Evolutionary conservation across 306 rosid species (phyloP), one percentile per base, ranked within the genome.

Genomic region (Sophora flavescens): DNA sequence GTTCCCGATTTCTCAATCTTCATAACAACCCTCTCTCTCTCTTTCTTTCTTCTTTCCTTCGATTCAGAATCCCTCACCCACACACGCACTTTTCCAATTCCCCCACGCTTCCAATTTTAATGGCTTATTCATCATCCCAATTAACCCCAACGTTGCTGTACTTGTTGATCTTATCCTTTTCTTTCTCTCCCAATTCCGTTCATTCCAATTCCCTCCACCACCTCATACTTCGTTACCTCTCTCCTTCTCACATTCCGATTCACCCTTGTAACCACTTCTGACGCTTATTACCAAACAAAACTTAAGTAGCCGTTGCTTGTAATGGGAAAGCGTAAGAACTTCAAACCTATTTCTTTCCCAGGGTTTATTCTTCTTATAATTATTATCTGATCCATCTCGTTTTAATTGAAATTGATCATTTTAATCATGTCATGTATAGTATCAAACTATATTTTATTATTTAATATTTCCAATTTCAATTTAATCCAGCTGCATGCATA

Each of bases 321-420:
- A 5, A 93, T 93, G 98, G 96, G 96, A 76, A 93, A 88, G 84
- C 93, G 98, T 93, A 81, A 85, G 93, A 74, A 80, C 72, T 72
- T n/a, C 0, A 13, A 5, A 6, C 8, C 39, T 11, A 14, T 68
- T 1, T 22, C 73, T 65, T 38, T 18, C 6, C 17, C 4, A 35
- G 39, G 39, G 39, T 35, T 35, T 35, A 30, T 30, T 30, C 3
- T 30, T 30, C 32, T 6, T 4, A 4, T 39, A 6, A 39, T 6
- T 4, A 4, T 39, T 39, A 39, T 39, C 10, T 39, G 2, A 39
- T 39, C 44, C 44, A 1, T 39, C 44, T 3, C 39, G 22, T 4
- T 35, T 6, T 35, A 35, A 35, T 4, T 35, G 6, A 35, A 35
- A 35, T 35, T 35, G 6, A n/a, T 44, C 50, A 44, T 44, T 44